phyloP scores from a whole-genome alignment of 179 eudicot species.

The Carnegiea gigantea region DNA sequence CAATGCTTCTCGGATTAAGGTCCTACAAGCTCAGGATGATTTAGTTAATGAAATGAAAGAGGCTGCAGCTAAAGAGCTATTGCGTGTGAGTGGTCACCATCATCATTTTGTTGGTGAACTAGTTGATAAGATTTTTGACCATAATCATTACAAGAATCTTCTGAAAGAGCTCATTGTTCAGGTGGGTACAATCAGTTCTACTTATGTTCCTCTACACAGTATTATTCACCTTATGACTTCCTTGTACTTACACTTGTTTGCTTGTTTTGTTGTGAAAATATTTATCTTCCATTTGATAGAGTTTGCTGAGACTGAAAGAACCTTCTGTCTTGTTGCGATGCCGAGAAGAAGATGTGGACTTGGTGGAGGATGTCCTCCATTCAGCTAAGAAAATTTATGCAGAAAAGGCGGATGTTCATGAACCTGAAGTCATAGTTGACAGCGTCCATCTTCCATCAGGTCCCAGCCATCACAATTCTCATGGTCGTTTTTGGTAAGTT shows the following conservation, averaged over 20 bases:
- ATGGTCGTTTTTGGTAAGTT: constrained; percentile 67
- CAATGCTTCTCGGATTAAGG: constrained; percentile 89
- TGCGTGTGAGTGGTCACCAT: constrained; percentile 57
- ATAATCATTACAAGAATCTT: constrained; percentile 23
- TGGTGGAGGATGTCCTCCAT: constrained; percentile 53
- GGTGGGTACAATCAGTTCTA: constrained; percentile 34
- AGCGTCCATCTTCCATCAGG: constrained; percentile 69
- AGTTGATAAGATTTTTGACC: neutral
- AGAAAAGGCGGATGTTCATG: constrained; percentile 54
- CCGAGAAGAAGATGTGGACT: constrained; percentile 54
- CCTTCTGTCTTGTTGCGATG: constrained; percentile 87
- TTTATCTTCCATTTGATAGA: constrained; percentile 34
- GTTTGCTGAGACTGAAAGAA: constrained; percentile 91
- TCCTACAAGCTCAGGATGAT: constrained; percentile 97
- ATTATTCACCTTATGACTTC: neutral
- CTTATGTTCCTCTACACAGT: neutral
- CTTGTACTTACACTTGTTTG: neutral
- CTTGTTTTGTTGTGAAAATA: neutral
- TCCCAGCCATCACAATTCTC: constrained; percentile 56
- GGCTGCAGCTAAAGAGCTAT: constrained; percentile 69
- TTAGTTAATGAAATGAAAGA: constrained; percentile 80
- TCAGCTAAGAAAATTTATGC: constrained; percentile 76
- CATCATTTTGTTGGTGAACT: neutral
- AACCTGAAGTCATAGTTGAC: constrained; percentile 72
- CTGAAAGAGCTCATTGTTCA: constrained; percentile 71